A percentile compares a stretch with the other conserved stretches of the same genome.
phyloP scores from a whole-genome alignment of 2,329 filamentous ascomycete species.

The Harringtonia aguacate region DNA sequence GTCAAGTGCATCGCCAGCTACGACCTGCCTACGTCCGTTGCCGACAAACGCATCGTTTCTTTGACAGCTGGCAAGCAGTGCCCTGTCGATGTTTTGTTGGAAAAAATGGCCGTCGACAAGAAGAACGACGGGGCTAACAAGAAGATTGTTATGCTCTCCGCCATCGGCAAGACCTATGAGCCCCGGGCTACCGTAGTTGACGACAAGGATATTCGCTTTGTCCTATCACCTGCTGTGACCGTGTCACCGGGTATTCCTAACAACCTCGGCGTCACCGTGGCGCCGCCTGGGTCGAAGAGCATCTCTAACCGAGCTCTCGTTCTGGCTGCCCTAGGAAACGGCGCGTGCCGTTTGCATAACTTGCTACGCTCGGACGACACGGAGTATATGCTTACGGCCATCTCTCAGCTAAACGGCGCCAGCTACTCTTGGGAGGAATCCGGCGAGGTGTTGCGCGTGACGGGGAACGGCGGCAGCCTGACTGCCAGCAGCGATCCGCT shows the following conservation, averaged over 20 bases:
- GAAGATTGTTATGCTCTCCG: slow-evolving; percentile 86
- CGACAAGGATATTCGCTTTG: slow-evolving; percentile 71
- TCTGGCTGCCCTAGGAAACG: slow-evolving; percentile 80
- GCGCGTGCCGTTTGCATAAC: slow-evolving; percentile 81
- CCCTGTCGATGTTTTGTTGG: slow-evolving; percentile 71
- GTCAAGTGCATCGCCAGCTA: slow-evolving; percentile 94
- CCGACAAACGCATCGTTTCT: slow-evolving; percentile 72
- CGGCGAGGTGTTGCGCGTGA: slow-evolving; percentile 81
- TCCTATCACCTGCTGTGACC: slow-evolving; percentile 68
- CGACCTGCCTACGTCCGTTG: slow-evolving; percentile 72
- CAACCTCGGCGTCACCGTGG: slow-evolving; percentile 56
- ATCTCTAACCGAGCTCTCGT: slow-evolving; percentile 93
- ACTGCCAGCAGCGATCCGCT: slow-evolving; percentile 65
- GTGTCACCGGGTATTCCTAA: slow-evolving; percentile 63
- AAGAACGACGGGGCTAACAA: slow-evolving; percentile 95
- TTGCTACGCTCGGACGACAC: slow-evolving; percentile 94
- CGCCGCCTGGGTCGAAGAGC: slow-evolving; percentile 91
- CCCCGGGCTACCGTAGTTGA: slow-evolving; percentile 81
- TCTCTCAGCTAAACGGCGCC: slow-evolving; percentile 72
- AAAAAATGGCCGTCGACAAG: slow-evolving; percentile 97
- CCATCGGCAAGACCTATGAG: slow-evolving; percentile 82
- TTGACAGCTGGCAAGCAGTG: slow-evolving; percentile 81
- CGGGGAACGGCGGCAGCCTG: slow-evolving; percentile 80
- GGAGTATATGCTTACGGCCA: slow-evolving; percentile 93
- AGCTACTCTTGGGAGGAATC: slow-evolving; percentile 90